Evolutionary conservation across 345 rosid species (phyloP).

Genomic region (Sapria himalayana): DNA sequence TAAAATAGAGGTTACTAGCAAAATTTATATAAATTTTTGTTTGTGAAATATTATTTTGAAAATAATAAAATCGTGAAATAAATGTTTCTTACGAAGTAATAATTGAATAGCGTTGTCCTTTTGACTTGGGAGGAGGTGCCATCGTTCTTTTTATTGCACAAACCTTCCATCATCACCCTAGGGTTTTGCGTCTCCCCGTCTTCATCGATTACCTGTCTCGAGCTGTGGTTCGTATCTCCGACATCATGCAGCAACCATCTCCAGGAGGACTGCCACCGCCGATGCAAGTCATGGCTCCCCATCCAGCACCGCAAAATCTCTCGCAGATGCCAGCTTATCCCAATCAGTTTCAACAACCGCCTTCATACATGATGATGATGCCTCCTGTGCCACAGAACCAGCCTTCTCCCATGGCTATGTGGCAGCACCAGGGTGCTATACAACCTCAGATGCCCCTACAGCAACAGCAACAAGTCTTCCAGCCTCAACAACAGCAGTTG

Average conservation of each 20-base stretch:
- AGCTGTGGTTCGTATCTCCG: too few species aligned
- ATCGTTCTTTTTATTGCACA: too few species aligned
- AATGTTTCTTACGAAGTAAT: too few species aligned
- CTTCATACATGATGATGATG: constrained; percentile 33
- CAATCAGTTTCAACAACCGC: constrained; percentile 11
- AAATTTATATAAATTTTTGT: too few species aligned
- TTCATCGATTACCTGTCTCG: too few species aligned
- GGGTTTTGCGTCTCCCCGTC: constrained; percentile 8
- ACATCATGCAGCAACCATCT: constrained; percentile 56
- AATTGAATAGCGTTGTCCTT: too few species aligned
- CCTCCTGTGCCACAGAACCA: constrained; percentile 16
- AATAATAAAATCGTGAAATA: too few species aligned
- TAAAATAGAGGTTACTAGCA: too few species aligned
- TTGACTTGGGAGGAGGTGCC: too few species aligned
- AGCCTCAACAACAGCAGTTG: constrained; percentile 9
- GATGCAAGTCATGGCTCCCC: constrained; percentile 9
- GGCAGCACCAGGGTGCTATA: constrained; percentile 9
- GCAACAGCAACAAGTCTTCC: constrained; percentile 12
- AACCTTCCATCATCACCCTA: too few species aligned
- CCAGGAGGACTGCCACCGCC: constrained; percentile 27
- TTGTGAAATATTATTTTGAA: too few species aligned
- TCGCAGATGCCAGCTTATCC: constrained; percentile 27
- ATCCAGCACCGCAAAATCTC: constrained; percentile 19
- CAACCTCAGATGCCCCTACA: constrained; percentile 8
- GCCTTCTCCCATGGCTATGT: constrained; percentile 32